Evolutionary conservation across 1,284 basidiomycete species (phyloP), one percentile per base, ranked within the genome.

Genomic region (Cutaneotrichosporon mucoides): DNA sequence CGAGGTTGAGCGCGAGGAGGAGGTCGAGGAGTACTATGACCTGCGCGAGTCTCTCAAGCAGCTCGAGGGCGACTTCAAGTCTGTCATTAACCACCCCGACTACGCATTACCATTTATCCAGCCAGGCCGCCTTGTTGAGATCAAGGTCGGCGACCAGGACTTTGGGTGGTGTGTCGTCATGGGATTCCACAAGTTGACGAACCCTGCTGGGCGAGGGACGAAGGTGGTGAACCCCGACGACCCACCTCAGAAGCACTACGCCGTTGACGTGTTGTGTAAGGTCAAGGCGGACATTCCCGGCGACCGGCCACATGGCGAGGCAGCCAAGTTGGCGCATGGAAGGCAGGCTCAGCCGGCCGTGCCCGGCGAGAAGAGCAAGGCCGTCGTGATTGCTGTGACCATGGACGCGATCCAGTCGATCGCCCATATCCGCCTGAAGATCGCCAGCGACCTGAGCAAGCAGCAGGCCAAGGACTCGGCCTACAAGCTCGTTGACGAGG

Each of bases 151-250:
- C 59, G 87, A 89, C 55, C 80, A 88, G 34, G 90, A 99, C 78
- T 99, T 96, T 77, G 95, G 94, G 6, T 99, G 96, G 96, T 93
- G 93, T 51, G 85, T 90, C 38, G 86, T 98, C 45, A 85, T 97
- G 67, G 93, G 91, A 70, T 98, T 88, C 74, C 88, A 92, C 75
- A 97, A 96, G 79, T 61, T 76, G 10, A 61, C 66, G 44, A 68
- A 67, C 45, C 70, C 65, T 10, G 73, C 89, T 24, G 24, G 24
- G 68, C 72, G 73, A n/a, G 68, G 69, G 11, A 63, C 72, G 36
- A 69, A 72, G 0, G 67, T 70, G 5, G 65, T 70, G 40, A 67
- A 62, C 12, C 73, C 73, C 15, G 60, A 84, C 16, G 90, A 92
- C 48, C 85, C 89, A 11, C 85, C 92, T 0, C 93, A 96, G 70